Base-by-base conservation (phyloP, 2,329 filamentous ascomycete species). In the Ambrosiella xylebori region DNA sequence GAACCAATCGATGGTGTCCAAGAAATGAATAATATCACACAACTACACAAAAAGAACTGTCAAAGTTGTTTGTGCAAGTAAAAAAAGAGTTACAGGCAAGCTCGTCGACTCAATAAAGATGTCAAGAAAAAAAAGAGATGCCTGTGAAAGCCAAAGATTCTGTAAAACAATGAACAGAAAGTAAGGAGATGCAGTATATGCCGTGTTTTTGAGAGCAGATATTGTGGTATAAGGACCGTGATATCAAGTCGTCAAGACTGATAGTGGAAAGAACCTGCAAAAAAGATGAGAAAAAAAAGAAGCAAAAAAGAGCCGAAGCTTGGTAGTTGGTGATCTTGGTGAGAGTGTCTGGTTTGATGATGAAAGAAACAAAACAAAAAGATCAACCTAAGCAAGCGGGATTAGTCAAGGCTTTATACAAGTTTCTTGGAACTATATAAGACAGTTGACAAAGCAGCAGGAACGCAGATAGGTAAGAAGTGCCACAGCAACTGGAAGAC, bases 171-270 rank as follows among this genome's bases (percentile, higher is more conserved):
- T n/a, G 38, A 47, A n/a, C 27, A 27, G 27, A 27, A 27, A 27
- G 27, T 27, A 27, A 27, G 5, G 27, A 27, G 27, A 27, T 27
- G 41, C 47, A 41, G 45, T 38, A 17, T 39, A 50, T 41, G 38
- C 53, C 13, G 50, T 56, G n/a, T 9, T 41, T 3, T 6, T 41
- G 39, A 41, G 3, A n/a, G 47, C 19, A 35, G 27, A 9, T 51
- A 35, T 7, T 27, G 7, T n/a, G 4, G 11, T 51, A n/a, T 27
- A 51, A 51, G 47, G 19, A 35, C 47, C 44, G 54, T 41, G 35
- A 50, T 56, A 53, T 57, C 44, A 58, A 41, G 53, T 56, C 59
- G 53, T 58, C 59, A 61, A 59, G 59, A 54, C 59, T 50, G 37
- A 57, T 17, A 38, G 49, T 35, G 47, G 45, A 40, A 15, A 27